These are phyloP conservation scores for Austroboletus eburneus DNA, from an alignment of 768 basidiomycete genomes.

Conservation along the genomic window DNA sequence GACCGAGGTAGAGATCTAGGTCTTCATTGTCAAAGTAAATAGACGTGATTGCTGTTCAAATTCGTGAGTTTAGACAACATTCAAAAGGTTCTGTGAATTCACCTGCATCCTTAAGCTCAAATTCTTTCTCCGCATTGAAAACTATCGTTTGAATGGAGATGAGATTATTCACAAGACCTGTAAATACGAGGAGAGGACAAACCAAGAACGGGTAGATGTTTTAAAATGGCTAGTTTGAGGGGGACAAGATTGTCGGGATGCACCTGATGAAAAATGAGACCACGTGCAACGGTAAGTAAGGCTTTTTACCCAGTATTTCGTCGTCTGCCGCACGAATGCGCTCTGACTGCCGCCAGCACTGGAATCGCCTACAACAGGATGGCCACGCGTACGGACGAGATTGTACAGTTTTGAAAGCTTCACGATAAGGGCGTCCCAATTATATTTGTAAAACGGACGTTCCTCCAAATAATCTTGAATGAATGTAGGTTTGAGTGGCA, in stretches of 20 bases:
- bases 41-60: slow-evolving; percentile 77
- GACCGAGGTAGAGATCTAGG: slow-evolving; percentile 92
- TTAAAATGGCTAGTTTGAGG: slow-evolving; percentile 88
- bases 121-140: slow-evolving; percentile 92
- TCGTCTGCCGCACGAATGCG: slow-evolving; percentile 97
- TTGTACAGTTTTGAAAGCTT: slow-evolving; percentile 94
- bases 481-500: slow-evolving; percentile 80
- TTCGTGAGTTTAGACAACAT: background rate
- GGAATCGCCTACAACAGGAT: slow-evolving; percentile 91
- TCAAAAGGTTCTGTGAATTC: slow-evolving; percentile 7
- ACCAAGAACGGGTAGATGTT: slow-evolving; percentile 94
- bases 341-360: slow-evolving; percentile 94
- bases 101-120: slow-evolving; percentile 80
- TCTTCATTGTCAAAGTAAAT: slow-evolving; percentile 98
- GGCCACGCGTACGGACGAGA: slow-evolving; percentile 90
- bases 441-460: slow-evolving; percentile 94
- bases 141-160: slow-evolving; percentile 43
- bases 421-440: slow-evolving; percentile 94
- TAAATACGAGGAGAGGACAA: slow-evolving; percentile 16
- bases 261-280: slow-evolving; percentile 37
- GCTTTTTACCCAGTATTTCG: slow-evolving; percentile 94
- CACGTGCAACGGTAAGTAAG: background rate
- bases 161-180: background rate
- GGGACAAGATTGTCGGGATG: slow-evolving; percentile 94
- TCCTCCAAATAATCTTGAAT: slow-evolving; percentile 89